Base-by-base conservation (phyloP, 768 basidiomycete genomes). In the Tephrocybe sp. region DNA sequence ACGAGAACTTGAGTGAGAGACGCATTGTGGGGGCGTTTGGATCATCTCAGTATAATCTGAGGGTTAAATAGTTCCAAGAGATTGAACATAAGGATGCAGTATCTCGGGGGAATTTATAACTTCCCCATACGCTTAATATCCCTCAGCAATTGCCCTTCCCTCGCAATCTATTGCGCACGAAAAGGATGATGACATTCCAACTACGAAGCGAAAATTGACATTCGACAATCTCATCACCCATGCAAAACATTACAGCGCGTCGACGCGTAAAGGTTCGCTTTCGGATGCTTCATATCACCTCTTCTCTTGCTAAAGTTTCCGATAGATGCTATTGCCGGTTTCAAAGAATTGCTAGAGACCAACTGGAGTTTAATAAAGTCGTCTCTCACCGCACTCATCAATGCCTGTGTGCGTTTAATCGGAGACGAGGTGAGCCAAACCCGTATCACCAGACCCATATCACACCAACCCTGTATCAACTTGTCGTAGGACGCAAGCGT, bases 61-160 rank as follows among this genome's bases (percentile, higher is more conserved):
- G 21, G 18, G 39, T 36, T 50, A 25, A 11, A 49, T 33, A 49
- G 47, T 18, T 4, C 7, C 18, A 19, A 18, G 8, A 21, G 13
- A 19, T 8, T 37, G 23, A 42, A 36, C 24, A 33, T n/a, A 27
- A n/a, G 36, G 13, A 34, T 15, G 45, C 47, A 34, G 21, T 50
- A 45, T 45, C 37, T 61, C 61, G 62, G 62, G 38, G 55, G 49
- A 64, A 24, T 23, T 19, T 16, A 4, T 18, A 15, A 27, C 39
- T 47, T 23, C 40, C 15, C n/a, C 16, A 11, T 25, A 22, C 18
- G 30, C 11, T 23, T 16, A 43, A 22, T 36, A 44, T 18, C 11
- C 11, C 31, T 60, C 38, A 97, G 94, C 91, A 19, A 95, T 98
- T 64, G 87, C 84, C 19, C 75, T 98, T 24, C 95, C 94, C 1